Percentiles rank a stretch among this genome's conserved stretches.
These are phyloP conservation scores for Cladophialophora psammophila DNA, from an alignment of 2,329 filamentous ascomycete genomes.

Conservation along the genomic window DNA sequence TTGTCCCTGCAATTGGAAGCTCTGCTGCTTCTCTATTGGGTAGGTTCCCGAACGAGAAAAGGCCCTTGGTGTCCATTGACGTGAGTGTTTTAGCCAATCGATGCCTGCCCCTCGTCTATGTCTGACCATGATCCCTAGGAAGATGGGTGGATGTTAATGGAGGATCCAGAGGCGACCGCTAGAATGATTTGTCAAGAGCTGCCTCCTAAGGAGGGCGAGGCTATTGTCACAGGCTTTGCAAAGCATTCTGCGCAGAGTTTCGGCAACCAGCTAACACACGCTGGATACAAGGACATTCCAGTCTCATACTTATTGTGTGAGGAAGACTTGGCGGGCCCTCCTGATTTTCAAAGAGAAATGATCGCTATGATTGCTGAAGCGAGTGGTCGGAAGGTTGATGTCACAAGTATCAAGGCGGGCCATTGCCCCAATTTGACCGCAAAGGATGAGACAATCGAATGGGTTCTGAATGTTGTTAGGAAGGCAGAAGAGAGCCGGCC, in stretches of 20 bases:
- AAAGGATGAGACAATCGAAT: conserved; percentile 39
- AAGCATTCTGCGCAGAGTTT: conserved; percentile 45
- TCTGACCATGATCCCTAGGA: conserved; percentile 33
- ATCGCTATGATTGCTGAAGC: conserved; percentile 45
- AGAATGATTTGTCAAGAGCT: conserved; percentile 2
- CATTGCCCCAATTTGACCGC: conserved; percentile 43
- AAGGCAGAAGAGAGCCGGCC: background rate
- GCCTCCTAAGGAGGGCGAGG: conserved; percentile 26
- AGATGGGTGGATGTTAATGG: conserved; percentile 29
- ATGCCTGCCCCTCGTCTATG: background rate
- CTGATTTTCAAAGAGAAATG: conserved; percentile 40
- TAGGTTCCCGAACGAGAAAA: background rate
- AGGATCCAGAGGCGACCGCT: conserved; percentile 9
- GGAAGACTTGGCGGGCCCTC: conserved; percentile 42
- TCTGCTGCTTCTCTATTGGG: background rate
- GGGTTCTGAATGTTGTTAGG: conserved; percentile 17
- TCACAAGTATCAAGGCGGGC: conserved; percentile 43
- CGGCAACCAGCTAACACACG: conserved; percentile 41
- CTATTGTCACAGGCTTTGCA: conserved; percentile 28
- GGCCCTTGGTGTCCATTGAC: conserved; percentile 1
- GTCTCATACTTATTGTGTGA: conserved; percentile 46
- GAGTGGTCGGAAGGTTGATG: conserved; percentile 45
- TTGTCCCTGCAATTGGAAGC: conserved; percentile 44
- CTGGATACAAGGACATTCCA: conserved; percentile 46
- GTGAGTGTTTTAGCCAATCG: background rate